Percentiles rank a stretch among this genome's conserved stretches.
Conservation (phyloP, 257 asterid genomes). For the Solanum ossicruentum region DNA sequence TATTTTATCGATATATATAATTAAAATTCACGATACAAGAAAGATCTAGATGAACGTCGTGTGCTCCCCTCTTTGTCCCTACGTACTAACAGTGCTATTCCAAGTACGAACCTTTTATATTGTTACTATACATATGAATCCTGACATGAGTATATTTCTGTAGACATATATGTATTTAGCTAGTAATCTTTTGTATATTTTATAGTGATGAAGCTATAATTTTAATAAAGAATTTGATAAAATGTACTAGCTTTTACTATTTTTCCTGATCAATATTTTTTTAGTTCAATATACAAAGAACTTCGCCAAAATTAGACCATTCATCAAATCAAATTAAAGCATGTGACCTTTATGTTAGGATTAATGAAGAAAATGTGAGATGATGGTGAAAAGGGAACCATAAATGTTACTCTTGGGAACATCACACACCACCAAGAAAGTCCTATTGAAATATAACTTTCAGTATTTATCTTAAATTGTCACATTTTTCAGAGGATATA, state of each 20-base stretch:
- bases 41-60: neutral
- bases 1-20: neutral
- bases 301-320: neutral
- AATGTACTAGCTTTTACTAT: neutral
- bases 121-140: neutral
- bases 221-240: neutral
- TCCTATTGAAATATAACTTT: neutral
- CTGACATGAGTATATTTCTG: neutral
- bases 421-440: neutral
- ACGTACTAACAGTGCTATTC: neutral
- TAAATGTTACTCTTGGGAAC: conserved; percentile 12
- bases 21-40: neutral
- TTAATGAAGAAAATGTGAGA: neutral
- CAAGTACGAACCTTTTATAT: neutral
- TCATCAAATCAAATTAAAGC: neutral
- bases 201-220: neutral
- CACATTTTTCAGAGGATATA: neutral
- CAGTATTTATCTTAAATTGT: neutral
- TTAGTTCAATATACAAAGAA: neutral
- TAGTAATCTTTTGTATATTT: neutral
- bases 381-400: neutral
- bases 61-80: neutral
- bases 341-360: neutral
- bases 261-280: neutral
- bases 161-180: neutral